Base-by-base conservation (phyloP, 768 basidiomycete genomes). In the Pleurotus platypus region DNA sequence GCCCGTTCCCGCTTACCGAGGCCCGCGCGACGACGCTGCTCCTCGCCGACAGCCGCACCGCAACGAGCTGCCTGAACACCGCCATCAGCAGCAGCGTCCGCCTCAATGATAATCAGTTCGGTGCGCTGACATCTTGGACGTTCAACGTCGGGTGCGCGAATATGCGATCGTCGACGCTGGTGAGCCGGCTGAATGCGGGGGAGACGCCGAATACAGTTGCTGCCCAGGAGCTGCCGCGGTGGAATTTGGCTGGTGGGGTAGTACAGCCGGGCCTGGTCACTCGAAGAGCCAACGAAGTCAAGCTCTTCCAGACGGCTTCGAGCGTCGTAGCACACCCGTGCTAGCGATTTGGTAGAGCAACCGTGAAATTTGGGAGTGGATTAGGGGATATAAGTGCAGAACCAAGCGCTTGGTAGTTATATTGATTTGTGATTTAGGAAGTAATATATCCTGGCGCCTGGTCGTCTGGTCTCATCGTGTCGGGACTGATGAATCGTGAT, bases 131-230 rank as follows among this genome's bases (percentile, higher is more conserved):
- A 38, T 57, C 65, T 9, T 68, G 63, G 58, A 57, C 66, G 53
- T 70, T 70, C 56, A 70, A 70, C 57, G 47, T 68, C 12, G 67
- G 69, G 16, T 70, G 69, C 48, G 63, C 57, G 6, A 63, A 64
- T 51, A 59, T 67, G 8, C 55, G 65, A 56, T 53, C 54, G 35
- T 69, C 67, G 50, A 70, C 67, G 5, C 50, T 70, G 55, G n/a
- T 70, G 50, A 66, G 64, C 57, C 60, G 66, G 43, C 47, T 70
- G 56, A 70, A 70, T 35, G 56, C 43, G 2, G 67, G 67, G 4
- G 66, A 70, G 59, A 60, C 66, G 22, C 67, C 69, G 6, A 66
- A 70, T 37, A 68, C 69, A 2, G 69, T 70, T 3, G 67, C 69
- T 2, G 64, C 59, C 0, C 59, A 61, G 60, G 66, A 70, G 54